A percentile compares a stretch with the other conserved stretches of the same genome.
Evolutionary conservation across 495 filamentous ascomycete genomes (phyloP).

Genomic region (Podospora tetraspora): DNA sequence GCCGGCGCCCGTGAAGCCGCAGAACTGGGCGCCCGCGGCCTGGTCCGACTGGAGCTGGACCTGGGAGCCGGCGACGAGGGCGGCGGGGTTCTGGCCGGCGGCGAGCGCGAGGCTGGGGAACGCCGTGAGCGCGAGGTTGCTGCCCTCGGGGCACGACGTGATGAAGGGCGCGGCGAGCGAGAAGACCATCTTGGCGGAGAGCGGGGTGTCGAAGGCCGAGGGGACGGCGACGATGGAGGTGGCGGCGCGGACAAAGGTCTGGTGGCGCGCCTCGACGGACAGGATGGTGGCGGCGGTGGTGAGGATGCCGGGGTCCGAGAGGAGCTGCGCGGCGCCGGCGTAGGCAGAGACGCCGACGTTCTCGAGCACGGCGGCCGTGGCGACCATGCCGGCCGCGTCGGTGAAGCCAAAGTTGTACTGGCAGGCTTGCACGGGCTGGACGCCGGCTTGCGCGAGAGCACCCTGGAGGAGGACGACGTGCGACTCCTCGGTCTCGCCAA

Average conservation of each 20-base stretch:
- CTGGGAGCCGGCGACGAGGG: slow-evolving; percentile 41
- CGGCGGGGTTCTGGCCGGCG: slow-evolving; percentile 37
- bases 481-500: slow-evolving; percentile 50
- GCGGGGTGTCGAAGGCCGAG: slow-evolving; percentile 55
- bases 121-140: slow-evolving; percentile 50
- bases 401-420: slow-evolving; percentile 60
- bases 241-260: slow-evolving; percentile 53
- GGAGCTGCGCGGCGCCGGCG: slow-evolving; percentile 56
- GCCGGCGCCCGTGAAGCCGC: slow-evolving; percentile 53
- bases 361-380: slow-evolving; percentile 55
- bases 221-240: slow-evolving; percentile 46
- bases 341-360: slow-evolving; percentile 59
- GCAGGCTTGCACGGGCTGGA: slow-evolving; percentile 54
- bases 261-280: slow-evolving; percentile 57
- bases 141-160: slow-evolving; percentile 51
- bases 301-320: slow-evolving; percentile 48
- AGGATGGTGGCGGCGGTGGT: slow-evolving; percentile 54
- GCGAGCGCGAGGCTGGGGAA: slow-evolving; percentile 54
- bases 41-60: slow-evolving; percentile 41
- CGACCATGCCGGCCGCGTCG: slow-evolving; percentile 54
- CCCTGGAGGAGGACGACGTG: slow-evolving; percentile 54
- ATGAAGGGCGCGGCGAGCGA: slow-evolving; percentile 63
- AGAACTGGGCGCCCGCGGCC: slow-evolving; percentile 42
- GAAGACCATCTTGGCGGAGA: slow-evolving; percentile 54
- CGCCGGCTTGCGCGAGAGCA: slow-evolving; percentile 50